Percentiles rank a stretch among this genome's conserved stretches.
Conservation (phyloP, 2,329 filamentous ascomycete species). For the Tolypocladium endophyticum region DNA sequence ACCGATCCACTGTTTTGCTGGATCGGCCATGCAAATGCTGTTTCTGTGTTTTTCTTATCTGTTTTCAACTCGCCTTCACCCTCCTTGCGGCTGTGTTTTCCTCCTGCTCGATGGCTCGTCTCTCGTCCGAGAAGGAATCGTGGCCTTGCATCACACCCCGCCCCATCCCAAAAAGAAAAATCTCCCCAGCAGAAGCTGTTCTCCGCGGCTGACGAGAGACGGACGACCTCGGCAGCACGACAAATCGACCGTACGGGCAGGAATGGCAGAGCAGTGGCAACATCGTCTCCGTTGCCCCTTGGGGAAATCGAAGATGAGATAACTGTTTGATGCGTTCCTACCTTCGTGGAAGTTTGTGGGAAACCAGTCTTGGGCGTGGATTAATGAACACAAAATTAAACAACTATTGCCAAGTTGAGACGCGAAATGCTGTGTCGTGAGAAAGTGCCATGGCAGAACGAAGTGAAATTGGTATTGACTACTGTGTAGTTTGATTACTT, state of each 20-base stretch:
- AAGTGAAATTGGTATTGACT: background rate
- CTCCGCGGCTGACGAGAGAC: background rate
- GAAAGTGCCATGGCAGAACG: background rate
- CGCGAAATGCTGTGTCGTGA: background rate
- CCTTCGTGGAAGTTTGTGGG: background rate
- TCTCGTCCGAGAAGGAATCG: slow-evolving; percentile 4
- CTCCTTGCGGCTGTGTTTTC: slow-evolving; percentile 4
- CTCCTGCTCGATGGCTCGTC: slow-evolving; percentile 4
- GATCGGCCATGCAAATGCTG: slow-evolving; percentile 20
- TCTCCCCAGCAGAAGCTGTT: background rate
- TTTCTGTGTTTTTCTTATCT: slow-evolving; percentile 9
- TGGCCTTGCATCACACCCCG: background rate
- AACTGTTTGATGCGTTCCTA: background rate
- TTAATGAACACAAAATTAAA: slow-evolving; percentile 4
- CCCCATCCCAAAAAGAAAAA: background rate
- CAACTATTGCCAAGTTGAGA: background rate
- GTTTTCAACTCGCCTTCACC: slow-evolving; percentile 6
- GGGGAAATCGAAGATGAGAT: background rate
- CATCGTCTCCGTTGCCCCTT: background rate
- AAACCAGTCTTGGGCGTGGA: background rate
- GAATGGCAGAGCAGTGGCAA: background rate
- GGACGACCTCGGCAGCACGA: background rate
- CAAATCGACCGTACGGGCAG: background rate
- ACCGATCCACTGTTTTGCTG: slow-evolving; percentile 6
- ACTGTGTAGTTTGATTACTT: background rate